Base-by-base conservation (phyloP, 139 green algal species). In the Micromonas pusilla region DNA sequence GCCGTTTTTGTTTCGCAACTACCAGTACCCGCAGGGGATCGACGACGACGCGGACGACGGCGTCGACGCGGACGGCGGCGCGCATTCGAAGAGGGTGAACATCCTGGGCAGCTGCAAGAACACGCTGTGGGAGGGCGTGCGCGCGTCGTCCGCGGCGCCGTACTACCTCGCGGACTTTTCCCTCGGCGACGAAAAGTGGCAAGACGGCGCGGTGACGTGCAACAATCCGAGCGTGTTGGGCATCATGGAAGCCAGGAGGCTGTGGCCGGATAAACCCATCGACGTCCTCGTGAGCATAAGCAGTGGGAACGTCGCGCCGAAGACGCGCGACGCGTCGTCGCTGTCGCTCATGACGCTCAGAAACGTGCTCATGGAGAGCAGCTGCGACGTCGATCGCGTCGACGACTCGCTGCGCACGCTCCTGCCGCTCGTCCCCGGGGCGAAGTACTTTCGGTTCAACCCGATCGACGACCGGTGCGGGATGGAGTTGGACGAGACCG, bases 191-290 rank as follows among this genome's bases (percentile, higher is more conserved):
- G 85, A 91, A 34, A 88, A 90, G 54, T 98, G 94, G 79, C 92
- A 97, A 73, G 94, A 98, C 72, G 94, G 94, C 19, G 94, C 94
- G 9, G 70, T 84, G 25, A 90, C 86, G 2, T 93, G 91, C 63
- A 98, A 98, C 87, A 98, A 98, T 83, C 94, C 94, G 0, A 71
- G 89, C 20, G 67, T 93, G 38, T 70, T 98, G 0, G 93, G 91
- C 6, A 52, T 97, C 26, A 81, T 92, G 74, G 91, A 98, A 83
- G 92, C 90, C 20, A 38, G 81, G 4, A 68, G 87, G 31, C 85
- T 97, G 66, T 97, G 92, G 92, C 93, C 93, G 0, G 85, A 93
- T 76, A 52, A 76, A 23, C 87, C 72, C 0, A 84, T 97, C 4
- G 93, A 95, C 16, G 84, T 81, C 38, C 26, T 98, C 20, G 88